A percentile compares a stretch with the other conserved stretches of the same genome.
Conservation (phyloP, 2,329 filamentous ascomycete species). For the Cyphellophora attinorum region DNA sequence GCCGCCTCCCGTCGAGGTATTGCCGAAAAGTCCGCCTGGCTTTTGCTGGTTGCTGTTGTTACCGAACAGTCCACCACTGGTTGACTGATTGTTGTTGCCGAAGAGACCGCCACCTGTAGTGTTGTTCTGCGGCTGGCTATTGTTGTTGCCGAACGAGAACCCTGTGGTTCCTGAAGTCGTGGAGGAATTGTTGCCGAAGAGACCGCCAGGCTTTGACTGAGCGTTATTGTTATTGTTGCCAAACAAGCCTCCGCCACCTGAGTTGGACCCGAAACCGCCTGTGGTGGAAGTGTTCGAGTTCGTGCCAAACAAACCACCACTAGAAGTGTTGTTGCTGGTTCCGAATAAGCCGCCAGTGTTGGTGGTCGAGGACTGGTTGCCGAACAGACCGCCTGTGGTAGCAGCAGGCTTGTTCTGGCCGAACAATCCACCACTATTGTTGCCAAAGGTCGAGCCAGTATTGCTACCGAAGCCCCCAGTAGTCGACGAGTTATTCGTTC, state of each 20-base stretch:
- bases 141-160: constrained; percentile 23
- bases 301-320: constrained; percentile 22
- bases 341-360: constrained; percentile 31
- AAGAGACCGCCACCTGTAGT: constrained; percentile 17
- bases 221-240: constrained; percentile 30
- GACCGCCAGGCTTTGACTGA: constrained; percentile 25
- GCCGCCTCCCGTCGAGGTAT: constrained; percentile 33
- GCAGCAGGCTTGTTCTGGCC: constrained; percentile 20
- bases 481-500: constrained; percentile 25
- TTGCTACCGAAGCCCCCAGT: constrained; percentile 26
- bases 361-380: constrained; percentile 21
- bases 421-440: constrained; percentile 35
- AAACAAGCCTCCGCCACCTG: constrained; percentile 34
- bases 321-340: constrained; percentile 23
- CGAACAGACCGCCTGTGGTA: constrained; percentile 19
- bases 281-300: constrained; percentile 20
- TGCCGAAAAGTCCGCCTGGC: constrained; percentile 15
- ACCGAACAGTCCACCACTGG: constrained; percentile 22
- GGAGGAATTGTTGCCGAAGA: constrained; percentile 34
- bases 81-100: constrained; percentile 20
- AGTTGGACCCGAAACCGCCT: constrained; percentile 34
- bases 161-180: constrained; percentile 24
- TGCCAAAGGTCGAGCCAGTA: constrained; percentile 28
- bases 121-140: constrained; percentile 20
- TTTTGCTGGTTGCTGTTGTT: constrained; percentile 13